Evolutionary conservation across 768 basidiomycete genomes (phyloP), one percentile per base, ranked within the genome.

Genomic region (Lepiota brunneoincarnata): DNA sequence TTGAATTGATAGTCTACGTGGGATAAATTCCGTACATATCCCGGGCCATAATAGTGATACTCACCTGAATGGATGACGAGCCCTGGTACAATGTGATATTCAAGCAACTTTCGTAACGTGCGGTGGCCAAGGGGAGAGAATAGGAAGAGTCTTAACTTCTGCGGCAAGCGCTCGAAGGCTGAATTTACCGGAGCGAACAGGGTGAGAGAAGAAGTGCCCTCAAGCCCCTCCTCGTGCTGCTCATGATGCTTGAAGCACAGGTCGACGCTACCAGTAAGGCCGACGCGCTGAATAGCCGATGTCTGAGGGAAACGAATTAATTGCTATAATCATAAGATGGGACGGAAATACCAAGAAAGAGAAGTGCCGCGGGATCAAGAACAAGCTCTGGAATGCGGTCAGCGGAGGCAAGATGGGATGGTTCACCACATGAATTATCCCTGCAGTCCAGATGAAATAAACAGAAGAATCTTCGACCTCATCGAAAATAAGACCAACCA

Each of bases 101-200:
- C 69, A 12, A 87, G 60, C 17, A 87, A 54, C 65, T 84, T 85
- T 57, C 69, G 75, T 48, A 87, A 57, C 10, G 67, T 77, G 17
- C 59, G 64, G 28, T 72, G 68, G 6, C 85, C 85, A 51, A 81
- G 79, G 1, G 82, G 80, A 3, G 83, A 84, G 67, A 86, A 85
- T 47, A 86, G 69, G 74, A 75, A 86, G 23, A 75, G 59, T 54
- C 70, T 71, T 20, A 86, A 73, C 47, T 74, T 76, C n/a, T 54
- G 61, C 0, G 85, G 85, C 14, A 86, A 72, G 14, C 60, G 63
- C 23, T 71, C 57, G 58, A 78, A 82, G 42, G 75, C 76, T 56
- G 64, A 69, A 61, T 78, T 87, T 57, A 68, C 80, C 40, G 72
- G 86, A 11, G 72, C 84, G 69, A 75, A 88, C 61, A 72, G 74